These are phyloP conservation scores for Phellopilus nigrolimitatus DNA, from an alignment of 1,284 basidiomycete genomes.

Conservation along the genomic window DNA sequence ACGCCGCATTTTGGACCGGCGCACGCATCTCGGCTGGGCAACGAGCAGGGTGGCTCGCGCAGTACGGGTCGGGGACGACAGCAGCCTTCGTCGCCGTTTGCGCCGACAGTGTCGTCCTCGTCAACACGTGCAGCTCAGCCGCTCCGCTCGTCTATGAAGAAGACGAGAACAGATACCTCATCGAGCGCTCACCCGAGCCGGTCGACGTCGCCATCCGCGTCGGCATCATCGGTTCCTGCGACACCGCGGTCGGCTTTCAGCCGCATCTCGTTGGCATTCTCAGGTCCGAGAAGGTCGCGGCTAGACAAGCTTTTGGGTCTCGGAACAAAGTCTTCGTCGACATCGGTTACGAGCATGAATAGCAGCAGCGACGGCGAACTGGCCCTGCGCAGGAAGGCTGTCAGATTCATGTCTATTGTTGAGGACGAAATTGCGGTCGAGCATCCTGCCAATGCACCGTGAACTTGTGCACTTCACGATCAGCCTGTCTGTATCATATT, in stretches of 20 bases:
- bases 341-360: conserved; percentile 9
- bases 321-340: not conserved
- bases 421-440: conserved; percentile 1
- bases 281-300: not conserved
- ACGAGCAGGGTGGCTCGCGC: conserved; percentile 4
- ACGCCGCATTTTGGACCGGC: conserved; percentile 19
- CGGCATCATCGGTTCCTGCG: not conserved
- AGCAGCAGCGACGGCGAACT: conserved; percentile 10
- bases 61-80: not conserved
- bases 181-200: conserved; percentile 4
- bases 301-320: conserved; percentile 13
- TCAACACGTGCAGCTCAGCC: conserved; percentile 14
- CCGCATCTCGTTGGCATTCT: conserved; percentile 7
- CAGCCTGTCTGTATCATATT: not conserved
- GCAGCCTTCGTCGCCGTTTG: not conserved
- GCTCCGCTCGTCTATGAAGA: conserved; percentile 19
- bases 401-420: conserved; percentile 10
- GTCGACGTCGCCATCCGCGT: conserved; percentile 15
- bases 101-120: conserved; percentile 8
- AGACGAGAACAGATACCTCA: not conserved
- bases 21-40: not conserved
- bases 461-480: not conserved
- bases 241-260: conserved; percentile 8
- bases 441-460: not conserved
- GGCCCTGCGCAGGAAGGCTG: conserved; percentile 9